These are phyloP conservation scores for Kuraishia molischiana DNA, from an alignment of 805 yeast genomes.

Conservation along the genomic window DNA sequence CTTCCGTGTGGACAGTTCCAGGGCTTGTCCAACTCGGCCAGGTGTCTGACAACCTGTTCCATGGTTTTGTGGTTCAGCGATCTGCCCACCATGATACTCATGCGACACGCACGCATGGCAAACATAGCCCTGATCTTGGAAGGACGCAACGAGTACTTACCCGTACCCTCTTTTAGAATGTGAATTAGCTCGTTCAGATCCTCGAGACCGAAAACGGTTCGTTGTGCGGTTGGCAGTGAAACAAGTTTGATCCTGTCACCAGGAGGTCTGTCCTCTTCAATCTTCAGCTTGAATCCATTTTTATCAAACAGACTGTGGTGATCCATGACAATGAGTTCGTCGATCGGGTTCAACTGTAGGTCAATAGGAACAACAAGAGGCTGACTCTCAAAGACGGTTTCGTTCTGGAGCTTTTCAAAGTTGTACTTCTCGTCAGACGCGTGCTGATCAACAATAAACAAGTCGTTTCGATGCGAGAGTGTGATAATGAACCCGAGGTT, in stretches of 20 bases:
- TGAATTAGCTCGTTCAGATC: conserved; percentile 77
- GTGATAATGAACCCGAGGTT: conserved; percentile 83
- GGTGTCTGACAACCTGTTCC: conserved; percentile 56
- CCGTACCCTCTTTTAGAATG: conserved; percentile 47
- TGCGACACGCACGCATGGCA: conserved; percentile 93
- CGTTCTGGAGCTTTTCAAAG: conserved; percentile 59
- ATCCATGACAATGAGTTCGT: conserved; percentile 63
- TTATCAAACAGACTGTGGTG: conserved; percentile 43
- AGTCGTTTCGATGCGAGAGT: too few relatives aligned
- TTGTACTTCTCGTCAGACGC: conserved; percentile 95
- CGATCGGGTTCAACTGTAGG: conserved; percentile 65
- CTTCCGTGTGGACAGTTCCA: conserved; percentile 98
- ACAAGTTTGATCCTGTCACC: conserved; percentile 47
- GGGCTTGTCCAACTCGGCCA: conserved; percentile 75
- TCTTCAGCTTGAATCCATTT: conserved; percentile 67
- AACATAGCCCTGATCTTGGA: conserved; percentile 75
- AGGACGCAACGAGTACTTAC: conserved; percentile 38
- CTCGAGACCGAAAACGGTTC: conserved; percentile 49
- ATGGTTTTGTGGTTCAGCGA: conserved; percentile 49
- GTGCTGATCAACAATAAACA: conserved; percentile 93
- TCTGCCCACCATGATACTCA: conserved; percentile 89
- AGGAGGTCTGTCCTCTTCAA: conserved; percentile 40
- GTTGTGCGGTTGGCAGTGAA: conserved; percentile 68
- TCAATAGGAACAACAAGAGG: conserved; percentile 50
- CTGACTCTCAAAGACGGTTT: conserved; percentile 55